Conservation (phyloP, 179 eudicot species). For the Sideroxylon spinosum region DNA sequence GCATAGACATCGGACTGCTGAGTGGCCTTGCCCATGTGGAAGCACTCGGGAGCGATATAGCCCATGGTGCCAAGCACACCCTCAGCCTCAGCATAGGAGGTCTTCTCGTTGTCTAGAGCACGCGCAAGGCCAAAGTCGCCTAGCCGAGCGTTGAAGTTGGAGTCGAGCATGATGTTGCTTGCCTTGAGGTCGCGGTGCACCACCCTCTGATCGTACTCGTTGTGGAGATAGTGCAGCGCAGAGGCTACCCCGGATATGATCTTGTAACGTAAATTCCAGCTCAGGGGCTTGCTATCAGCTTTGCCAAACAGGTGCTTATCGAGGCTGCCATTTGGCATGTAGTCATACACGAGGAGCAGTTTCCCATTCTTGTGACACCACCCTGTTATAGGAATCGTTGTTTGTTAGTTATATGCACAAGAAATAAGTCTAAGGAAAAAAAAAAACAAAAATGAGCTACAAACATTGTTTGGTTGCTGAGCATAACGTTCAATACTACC, state of each 20-base stretch:
- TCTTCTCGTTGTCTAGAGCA: conserved; percentile 71
- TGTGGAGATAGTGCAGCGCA: conserved; percentile 79
- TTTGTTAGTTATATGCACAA: neutral
- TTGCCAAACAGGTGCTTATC: conserved; percentile 69
- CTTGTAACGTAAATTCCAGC: conserved; percentile 60
- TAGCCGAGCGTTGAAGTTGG: conserved; percentile 63
- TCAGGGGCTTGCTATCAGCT: conserved; percentile 32
- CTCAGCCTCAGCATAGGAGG: conserved; percentile 71
- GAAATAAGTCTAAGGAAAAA: neutral
- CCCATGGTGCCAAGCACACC: conserved; percentile 83
- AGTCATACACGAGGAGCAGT: conserved; percentile 60
- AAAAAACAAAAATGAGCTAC: too few species aligned
- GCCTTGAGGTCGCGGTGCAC: conserved; percentile 90
- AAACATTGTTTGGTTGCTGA: too few species aligned
- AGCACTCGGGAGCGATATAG: conserved; percentile 91
- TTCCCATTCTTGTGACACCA: conserved; percentile 72
- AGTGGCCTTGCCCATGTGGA: conserved; percentile 76
- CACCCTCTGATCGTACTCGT: conserved; percentile 65
- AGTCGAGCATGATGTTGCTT: conserved; percentile 83
- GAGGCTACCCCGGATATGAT: conserved; percentile 64
- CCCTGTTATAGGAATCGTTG: conserved; percentile 31
- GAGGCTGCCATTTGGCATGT: conserved; percentile 80
- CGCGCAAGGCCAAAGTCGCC: conserved; percentile 98
- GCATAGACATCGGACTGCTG: conserved; percentile 70
- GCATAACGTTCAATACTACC: too few species aligned